phyloP scores from a whole-genome alignment of 1,284 basidiomycete genomes.

The Microstroma glucosiphilum region DNA sequence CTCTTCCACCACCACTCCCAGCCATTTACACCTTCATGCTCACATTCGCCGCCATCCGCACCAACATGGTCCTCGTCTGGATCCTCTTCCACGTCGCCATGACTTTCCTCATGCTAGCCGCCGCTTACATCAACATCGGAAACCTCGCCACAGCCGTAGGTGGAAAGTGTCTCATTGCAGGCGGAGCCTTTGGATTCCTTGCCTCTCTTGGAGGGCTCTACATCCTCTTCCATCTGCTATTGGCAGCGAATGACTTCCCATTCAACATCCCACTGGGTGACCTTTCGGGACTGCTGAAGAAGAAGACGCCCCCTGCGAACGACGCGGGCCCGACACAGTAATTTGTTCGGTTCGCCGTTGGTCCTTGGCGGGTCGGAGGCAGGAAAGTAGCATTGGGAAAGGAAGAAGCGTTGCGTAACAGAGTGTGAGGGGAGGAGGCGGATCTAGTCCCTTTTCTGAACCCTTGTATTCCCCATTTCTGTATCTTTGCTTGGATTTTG shows the following conservation, averaged over 20 bases:
- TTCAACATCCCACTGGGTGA: constrained; percentile 11
- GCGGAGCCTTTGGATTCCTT: constrained; percentile 27
- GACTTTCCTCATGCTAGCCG: constrained; percentile 22
- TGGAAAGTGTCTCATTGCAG: constrained; percentile 17
- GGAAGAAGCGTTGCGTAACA: too few species aligned
- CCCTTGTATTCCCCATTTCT: too few species aligned
- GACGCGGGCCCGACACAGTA: too few species aligned
- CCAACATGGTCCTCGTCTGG: constrained; percentile 33
- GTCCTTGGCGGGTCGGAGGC: too few species aligned
- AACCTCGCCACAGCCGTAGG: constrained; percentile 9
- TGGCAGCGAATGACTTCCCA: constrained; percentile 24
- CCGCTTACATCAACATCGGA: constrained; percentile 26
- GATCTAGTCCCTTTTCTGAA: too few species aligned
- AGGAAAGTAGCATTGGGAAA: too few species aligned
- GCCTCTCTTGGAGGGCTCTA: constrained; percentile 31
- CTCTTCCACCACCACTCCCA: background rate
- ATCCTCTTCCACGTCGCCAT: constrained; percentile 33
- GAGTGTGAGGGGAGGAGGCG: too few species aligned
- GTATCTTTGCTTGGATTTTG: too few species aligned
- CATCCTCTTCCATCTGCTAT: constrained; percentile 25
- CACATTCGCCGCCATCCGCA: constrained; percentile 26
- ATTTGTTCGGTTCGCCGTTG: too few species aligned
- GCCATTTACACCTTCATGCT: constrained; percentile 29
- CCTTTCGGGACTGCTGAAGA: constrained; percentile 11
- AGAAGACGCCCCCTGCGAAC: background rate